These are phyloP conservation scores for Nemania bipapillata DNA, from an alignment of 2,329 filamentous ascomycete species.

Conservation along the genomic window DNA sequence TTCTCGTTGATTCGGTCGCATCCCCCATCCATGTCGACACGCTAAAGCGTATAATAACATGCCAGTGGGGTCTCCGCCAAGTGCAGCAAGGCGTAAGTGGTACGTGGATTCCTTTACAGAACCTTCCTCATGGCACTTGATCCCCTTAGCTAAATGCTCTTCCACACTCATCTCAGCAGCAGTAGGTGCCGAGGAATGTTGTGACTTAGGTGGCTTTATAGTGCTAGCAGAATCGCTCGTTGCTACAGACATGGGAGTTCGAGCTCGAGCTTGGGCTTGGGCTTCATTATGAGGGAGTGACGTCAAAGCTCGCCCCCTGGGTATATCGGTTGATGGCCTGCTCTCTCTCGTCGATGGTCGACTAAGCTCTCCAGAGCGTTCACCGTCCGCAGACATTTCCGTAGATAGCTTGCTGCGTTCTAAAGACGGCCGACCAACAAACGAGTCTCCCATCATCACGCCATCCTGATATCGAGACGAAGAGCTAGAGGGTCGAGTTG, in stretches of 20 bases:
- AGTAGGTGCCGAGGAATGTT: slow-evolving; percentile 63
- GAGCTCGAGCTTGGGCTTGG: slow-evolving; percentile 52
- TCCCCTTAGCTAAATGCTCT: slow-evolving; percentile 89
- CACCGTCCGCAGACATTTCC: slow-evolving; percentile 57
- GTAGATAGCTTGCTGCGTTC: slow-evolving; percentile 64
- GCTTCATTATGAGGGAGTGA: slow-evolving; percentile 55
- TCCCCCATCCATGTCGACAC: slow-evolving; percentile 96
- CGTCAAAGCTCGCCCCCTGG: slow-evolving; percentile 59
- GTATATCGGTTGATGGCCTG: slow-evolving; percentile 61
- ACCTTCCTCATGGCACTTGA: slow-evolving; percentile 87
- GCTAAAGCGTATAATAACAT: slow-evolving; percentile 97
- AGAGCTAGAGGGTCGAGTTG: slow-evolving; percentile 69
- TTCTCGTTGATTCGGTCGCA: slow-evolving; percentile 89
- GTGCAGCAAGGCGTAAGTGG: slow-evolving; percentile 88
- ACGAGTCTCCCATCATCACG: slow-evolving; percentile 54
- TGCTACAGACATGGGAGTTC: slow-evolving; percentile 60
- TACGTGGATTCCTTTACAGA: slow-evolving; percentile 94
- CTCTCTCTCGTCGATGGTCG: slow-evolving; percentile 59
- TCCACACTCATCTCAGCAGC: slow-evolving; percentile 80
- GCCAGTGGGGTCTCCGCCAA: slow-evolving; percentile 85
- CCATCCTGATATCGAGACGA: slow-evolving; percentile 54
- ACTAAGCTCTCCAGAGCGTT: slow-evolving; percentile 58
- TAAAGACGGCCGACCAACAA: slow-evolving; percentile 59
- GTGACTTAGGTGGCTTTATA: slow-evolving; percentile 59
- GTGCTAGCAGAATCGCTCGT: slow-evolving; percentile 68